Evolutionary conservation across 176 grass and related monocot species (phyloP).

Genomic region (Otatea glauca): DNA sequence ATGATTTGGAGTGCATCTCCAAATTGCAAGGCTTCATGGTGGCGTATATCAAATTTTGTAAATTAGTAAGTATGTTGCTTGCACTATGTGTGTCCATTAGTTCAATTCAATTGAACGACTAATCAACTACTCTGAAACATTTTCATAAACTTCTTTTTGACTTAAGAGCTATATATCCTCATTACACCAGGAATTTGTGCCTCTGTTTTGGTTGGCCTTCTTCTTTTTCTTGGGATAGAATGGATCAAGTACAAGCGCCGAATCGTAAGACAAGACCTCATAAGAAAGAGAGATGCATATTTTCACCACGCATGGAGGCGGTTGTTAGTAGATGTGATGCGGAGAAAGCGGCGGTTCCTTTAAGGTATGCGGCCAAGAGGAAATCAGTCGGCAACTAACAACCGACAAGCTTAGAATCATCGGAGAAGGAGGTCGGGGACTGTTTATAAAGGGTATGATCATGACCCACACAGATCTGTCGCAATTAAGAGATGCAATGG

Average conservation of each 20-base stretch:
- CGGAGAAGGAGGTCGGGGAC: conserved; percentile 30
- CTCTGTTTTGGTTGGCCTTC: not conserved
- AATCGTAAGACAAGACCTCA: not conserved
- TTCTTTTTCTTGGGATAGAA: conserved; percentile 4
- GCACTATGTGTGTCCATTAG: too few species aligned
- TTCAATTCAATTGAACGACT: too few species aligned
- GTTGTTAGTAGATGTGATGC: conserved; percentile 29
- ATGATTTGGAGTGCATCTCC: too few species aligned
- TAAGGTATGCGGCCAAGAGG: not conserved
- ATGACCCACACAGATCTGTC: not conserved
- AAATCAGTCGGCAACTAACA: conserved; percentile 13
- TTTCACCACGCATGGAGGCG: conserved; percentile 32
- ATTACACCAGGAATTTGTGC: not conserved
- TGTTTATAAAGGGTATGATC: conserved; percentile 29
- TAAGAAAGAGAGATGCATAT: conserved; percentile 7
- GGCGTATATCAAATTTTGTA: too few species aligned
- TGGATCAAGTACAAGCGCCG: not conserved
- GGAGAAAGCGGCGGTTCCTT: conserved; percentile 4
- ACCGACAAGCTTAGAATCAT: not conserved
- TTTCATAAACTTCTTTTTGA: not conserved
- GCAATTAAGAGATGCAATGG: too few species aligned
- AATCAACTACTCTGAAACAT: too few species aligned
- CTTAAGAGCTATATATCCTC: not conserved
- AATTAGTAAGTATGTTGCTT: too few species aligned
- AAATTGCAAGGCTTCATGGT: too few species aligned